Conservation (phyloP, 768 basidiomycete species). For the Hypholoma sublateritium region DNA sequence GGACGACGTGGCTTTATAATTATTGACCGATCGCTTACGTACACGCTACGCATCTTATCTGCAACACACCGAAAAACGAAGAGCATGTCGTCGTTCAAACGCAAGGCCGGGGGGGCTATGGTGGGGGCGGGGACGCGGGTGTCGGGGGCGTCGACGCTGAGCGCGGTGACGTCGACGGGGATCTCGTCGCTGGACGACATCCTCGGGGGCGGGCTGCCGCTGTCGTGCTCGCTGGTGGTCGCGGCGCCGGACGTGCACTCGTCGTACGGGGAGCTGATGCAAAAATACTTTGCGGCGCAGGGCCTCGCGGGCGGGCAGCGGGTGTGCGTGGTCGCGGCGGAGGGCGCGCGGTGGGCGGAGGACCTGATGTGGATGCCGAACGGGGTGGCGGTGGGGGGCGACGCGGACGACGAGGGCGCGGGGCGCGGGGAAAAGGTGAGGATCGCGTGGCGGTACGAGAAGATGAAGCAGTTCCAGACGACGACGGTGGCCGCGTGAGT, state of each 20-base stretch:
- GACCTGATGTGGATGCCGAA: slow-evolving; percentile 82
- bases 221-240: slow-evolving; percentile 71
- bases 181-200: slow-evolving; percentile 94
- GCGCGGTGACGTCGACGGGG: slow-evolving; percentile 75
- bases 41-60: not conserved
- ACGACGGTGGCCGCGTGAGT: slow-evolving; percentile 58
- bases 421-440: slow-evolving; percentile 54
- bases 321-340: slow-evolving; percentile 64
- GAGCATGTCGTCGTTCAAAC: slow-evolving; percentile 82
- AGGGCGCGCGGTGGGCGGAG: slow-evolving; percentile 53
- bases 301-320: slow-evolving; percentile 74
- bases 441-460: slow-evolving; percentile 97
- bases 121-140: slow-evolving; percentile 53
- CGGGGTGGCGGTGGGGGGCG: slow-evolving; percentile 4
- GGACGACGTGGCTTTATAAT: not conserved
- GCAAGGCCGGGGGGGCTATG: slow-evolving; percentile 40
- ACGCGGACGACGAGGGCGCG: slow-evolving; percentile 36
- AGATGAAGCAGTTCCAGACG: slow-evolving; percentile 90
- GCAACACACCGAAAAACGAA: not conserved
- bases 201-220: slow-evolving; percentile 87
- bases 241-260: slow-evolving; percentile 87
- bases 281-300: slow-evolving; percentile 88
- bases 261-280: slow-evolving; percentile 79
- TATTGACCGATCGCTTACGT: not conserved
- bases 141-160: slow-evolving; percentile 56